A percentile compares a stretch with the other conserved stretches of the same genome.
These are phyloP conservation scores for Sordariomycetes sp. DNA, from an alignment of 2,329 filamentous ascomycete species.

Conservation along the genomic window DNA sequence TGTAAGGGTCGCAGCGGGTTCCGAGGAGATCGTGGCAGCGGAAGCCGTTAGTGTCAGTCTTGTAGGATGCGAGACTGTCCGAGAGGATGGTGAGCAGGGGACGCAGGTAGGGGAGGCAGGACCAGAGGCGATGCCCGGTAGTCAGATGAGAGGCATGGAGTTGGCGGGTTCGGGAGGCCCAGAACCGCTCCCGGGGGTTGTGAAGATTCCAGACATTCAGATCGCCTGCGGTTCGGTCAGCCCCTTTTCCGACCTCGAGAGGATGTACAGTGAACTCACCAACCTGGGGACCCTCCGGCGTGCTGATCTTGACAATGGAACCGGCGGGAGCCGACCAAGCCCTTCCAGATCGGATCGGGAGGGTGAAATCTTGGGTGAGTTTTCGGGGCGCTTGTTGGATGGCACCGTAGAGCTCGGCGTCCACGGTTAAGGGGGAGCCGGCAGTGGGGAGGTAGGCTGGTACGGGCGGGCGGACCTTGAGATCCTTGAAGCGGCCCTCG, in stretches of 20 bases:
- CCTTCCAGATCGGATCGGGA: slow-evolving; percentile 64
- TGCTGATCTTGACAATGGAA: slow-evolving; percentile 62
- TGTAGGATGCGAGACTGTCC: slow-evolving; percentile 9
- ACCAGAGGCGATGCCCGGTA: slow-evolving; percentile 68
- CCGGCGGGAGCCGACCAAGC: slow-evolving; percentile 66
- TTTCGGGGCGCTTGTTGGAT: slow-evolving; percentile 41
- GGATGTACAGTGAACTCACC: slow-evolving; percentile 22
- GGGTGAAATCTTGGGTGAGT: slow-evolving; percentile 41
- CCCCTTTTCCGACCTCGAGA: neutral
- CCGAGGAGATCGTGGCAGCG: slow-evolving; percentile 71
- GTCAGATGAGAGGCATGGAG: slow-evolving; percentile 68
- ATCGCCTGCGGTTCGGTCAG: slow-evolving; percentile 42
- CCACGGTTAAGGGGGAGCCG: slow-evolving; percentile 33
- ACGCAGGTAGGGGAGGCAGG: slow-evolving; percentile 17
- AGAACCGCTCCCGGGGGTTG: slow-evolving; percentile 74
- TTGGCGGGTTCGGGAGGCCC: slow-evolving; percentile 71
- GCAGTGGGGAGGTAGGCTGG: slow-evolving; percentile 37
- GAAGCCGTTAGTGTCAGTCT: slow-evolving; percentile 43
- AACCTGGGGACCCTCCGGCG: slow-evolving; percentile 70
- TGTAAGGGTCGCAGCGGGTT: slow-evolving; percentile 78
- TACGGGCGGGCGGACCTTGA: slow-evolving; percentile 31
- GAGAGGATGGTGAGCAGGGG: slow-evolving; percentile 10
- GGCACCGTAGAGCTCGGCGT: slow-evolving; percentile 45
- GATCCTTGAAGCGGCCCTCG: slow-evolving; percentile 4
- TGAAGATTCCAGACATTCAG: slow-evolving; percentile 72